A percentile compares a stretch with the other conserved stretches of the same genome.
These are phyloP conservation scores for Chlorella variabilis DNA, from an alignment of 163 green algal genomes.

Conservation along the genomic window DNA sequence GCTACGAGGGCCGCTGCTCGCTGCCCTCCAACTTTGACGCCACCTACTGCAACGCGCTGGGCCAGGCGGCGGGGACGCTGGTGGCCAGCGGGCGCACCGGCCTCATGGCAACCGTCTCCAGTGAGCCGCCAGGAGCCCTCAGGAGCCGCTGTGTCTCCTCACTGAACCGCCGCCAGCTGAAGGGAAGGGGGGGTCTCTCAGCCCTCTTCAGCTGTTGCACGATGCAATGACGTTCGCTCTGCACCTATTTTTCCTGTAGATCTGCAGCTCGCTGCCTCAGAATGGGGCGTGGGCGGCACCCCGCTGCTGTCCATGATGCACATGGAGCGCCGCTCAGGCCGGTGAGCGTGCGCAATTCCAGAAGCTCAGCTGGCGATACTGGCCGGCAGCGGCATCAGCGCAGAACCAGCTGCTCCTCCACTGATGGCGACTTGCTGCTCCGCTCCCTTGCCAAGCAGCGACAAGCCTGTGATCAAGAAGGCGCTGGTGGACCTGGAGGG, in stretches of 20 bases:
- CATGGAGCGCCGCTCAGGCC: constrained; percentile 59
- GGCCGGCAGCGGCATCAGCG: no score
- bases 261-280: constrained; percentile 38
- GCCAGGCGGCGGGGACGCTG: constrained; percentile 60
- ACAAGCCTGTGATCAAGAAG: constrained; percentile 71
- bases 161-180: no score
- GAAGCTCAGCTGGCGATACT: no score
- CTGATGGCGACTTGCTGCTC: no score
- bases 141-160: no score
- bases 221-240: no score
- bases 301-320: constrained; percentile 71
- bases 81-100: constrained; percentile 53
- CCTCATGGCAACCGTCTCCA: constrained; percentile 59
- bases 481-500: constrained; percentile 66
- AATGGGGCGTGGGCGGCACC: constrained; percentile 70
- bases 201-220: no score
- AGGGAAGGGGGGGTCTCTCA: no score
- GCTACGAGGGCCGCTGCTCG: constrained; percentile 73
- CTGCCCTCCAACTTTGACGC: constrained; percentile 79
- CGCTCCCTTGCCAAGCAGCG: constrained; percentile 26
- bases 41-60: constrained; percentile 70
- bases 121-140: no score
- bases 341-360: constrained; percentile 21
- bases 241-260: constrained; percentile 25
- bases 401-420: no score